phyloP scores from a whole-genome alignment of 2,329 filamentous ascomycete genomes.

The Neophaeococcomyces aloes region DNA sequence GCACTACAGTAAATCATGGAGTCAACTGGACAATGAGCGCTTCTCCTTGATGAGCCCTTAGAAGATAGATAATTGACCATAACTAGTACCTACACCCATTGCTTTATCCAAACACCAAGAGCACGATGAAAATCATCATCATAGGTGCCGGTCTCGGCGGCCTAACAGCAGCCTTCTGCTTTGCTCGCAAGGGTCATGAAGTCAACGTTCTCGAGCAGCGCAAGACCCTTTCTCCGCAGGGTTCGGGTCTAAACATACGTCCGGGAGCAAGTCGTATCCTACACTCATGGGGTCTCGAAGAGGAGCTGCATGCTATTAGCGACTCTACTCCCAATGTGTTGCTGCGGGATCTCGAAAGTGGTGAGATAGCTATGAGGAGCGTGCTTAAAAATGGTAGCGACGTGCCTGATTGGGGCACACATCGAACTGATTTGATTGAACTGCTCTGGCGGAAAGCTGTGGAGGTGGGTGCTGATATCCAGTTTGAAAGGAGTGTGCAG shows the following conservation, averaged over 20 bases:
- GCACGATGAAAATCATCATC: slow-evolving; percentile 29
- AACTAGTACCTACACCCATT: too few species aligned
- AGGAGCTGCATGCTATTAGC: background rate
- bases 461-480: background rate
- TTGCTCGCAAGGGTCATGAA: slow-evolving; percentile 20
- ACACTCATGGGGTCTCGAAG: background rate
- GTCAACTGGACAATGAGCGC: too few species aligned
- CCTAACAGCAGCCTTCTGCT: slow-evolving; percentile 24
- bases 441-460: background rate
- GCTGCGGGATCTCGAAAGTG: background rate
- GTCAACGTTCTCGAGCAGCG: slow-evolving; percentile 23
- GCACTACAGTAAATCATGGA: too few species aligned
- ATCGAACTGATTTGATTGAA: background rate
- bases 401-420: background rate
- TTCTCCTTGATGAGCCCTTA: too few species aligned
- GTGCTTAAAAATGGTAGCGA: background rate
- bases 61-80: too few species aligned
- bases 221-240: background rate
- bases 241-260: background rate
- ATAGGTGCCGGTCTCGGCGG: slow-evolving; percentile 26
- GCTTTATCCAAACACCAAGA: too few species aligned
- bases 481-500: slow-evolving; percentile 25
- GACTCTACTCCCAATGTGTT: background rate
- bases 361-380: background rate
- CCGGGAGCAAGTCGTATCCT: background rate